Evolutionary conservation across 768 basidiomycete genomes (phyloP).

Genomic region (Tricholoma bakamatsutake): DNA sequence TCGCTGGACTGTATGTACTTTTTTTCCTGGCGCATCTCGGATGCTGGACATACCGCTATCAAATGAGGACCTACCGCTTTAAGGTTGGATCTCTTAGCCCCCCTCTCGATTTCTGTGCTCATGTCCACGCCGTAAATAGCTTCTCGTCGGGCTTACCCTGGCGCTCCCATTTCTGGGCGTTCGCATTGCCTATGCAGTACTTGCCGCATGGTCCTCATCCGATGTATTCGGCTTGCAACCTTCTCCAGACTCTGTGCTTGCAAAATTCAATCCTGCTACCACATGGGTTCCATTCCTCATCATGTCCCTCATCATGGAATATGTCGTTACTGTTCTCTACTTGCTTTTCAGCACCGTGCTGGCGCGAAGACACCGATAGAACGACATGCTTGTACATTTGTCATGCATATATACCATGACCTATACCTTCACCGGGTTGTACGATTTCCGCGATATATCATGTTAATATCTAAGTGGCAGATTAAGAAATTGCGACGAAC

Average conservation of each 20-base stretch:
- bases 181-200: conserved; percentile 50
- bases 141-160: conserved; percentile 46
- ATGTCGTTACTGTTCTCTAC: conserved; percentile 41
- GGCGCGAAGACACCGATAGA: conserved; percentile 23
- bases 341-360: conserved; percentile 40
- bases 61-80: conserved; percentile 40
- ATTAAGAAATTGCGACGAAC: neutral
- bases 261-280: conserved; percentile 49
- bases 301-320: conserved; percentile 60
- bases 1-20: conserved; percentile 34
- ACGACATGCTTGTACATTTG: neutral
- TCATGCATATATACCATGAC: neutral
- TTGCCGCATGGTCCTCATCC: conserved; percentile 53
- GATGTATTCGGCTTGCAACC: conserved; percentile 33
- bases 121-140: conserved; percentile 27
- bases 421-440: neutral
- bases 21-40: conserved; percentile 35
- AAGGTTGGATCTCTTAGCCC: conserved; percentile 27
- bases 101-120: neutral
- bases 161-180: conserved; percentile 59
- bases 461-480: neutral
- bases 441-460: neutral
- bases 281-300: conserved; percentile 57
- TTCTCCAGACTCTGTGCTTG: conserved; percentile 37
- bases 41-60: conserved; percentile 41